phyloP scores from a whole-genome alignment of 2,329 filamentous ascomycete genomes.

The Ophiosphaerella herpotricha region DNA sequence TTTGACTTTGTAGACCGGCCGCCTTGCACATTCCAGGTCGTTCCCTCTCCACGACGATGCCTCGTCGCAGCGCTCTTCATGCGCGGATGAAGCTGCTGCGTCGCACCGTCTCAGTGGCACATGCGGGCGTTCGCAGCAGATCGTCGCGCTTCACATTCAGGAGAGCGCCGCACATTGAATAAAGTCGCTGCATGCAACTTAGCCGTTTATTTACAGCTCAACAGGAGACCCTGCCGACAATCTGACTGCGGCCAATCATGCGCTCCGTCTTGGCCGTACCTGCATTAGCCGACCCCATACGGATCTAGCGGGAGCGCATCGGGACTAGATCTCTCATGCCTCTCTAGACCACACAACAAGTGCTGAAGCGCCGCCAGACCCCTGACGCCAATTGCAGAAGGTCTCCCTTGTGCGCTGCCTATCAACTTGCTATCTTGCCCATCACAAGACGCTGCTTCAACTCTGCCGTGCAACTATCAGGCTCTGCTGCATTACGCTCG shows the following conservation, averaged over 20 bases:
- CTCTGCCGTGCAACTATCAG: slow-evolving; percentile 3
- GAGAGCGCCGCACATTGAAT: slow-evolving; percentile 7
- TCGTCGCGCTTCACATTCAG: slow-evolving; percentile 14
- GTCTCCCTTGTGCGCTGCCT: not conserved
- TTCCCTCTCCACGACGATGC: not conserved
- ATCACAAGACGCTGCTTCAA: slow-evolving; percentile 2
- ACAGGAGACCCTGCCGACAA: too few relatives aligned
- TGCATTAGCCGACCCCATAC: too few relatives aligned
- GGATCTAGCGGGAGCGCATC: too few relatives aligned
- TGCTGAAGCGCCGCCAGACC: slow-evolving; percentile 24
- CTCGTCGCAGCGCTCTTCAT: not conserved
- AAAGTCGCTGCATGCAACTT: slow-evolving; percentile 12
- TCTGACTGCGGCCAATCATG: too few relatives aligned
- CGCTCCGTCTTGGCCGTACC: too few relatives aligned
- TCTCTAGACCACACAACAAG: slow-evolving; percentile 17
- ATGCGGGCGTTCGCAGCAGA: slow-evolving; percentile 6
- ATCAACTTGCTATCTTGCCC: not conserved
- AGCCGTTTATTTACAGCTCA: slow-evolving; percentile 23
- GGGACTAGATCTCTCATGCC: slow-evolving; percentile 1
- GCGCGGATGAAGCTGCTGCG: slow-evolving; percentile 10
- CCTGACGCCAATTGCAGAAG: slow-evolving; percentile 18
- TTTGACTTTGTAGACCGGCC: slow-evolving; percentile 28
- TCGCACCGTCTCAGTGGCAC: slow-evolving; percentile 13
- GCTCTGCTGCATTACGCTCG: slow-evolving; percentile 4
- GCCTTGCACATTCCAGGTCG: slow-evolving; percentile 11